Evolutionary conservation across 306 rosid species (phyloP).

Genomic region (Arachis stenosperma): DNA sequence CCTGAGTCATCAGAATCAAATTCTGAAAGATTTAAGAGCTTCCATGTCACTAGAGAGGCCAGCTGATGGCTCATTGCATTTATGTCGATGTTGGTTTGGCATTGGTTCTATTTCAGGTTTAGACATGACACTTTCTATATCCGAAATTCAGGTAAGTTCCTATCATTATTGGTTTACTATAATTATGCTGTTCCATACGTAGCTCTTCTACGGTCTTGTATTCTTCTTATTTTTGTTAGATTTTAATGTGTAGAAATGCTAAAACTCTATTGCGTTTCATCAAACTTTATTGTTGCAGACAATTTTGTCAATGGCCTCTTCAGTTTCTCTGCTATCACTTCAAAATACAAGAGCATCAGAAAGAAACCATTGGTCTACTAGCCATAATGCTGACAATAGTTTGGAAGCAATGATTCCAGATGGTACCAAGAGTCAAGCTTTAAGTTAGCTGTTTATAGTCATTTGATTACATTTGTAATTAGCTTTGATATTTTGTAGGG

Average conservation of each 20-base stretch:
- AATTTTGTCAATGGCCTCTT: slow-evolving; percentile 62
- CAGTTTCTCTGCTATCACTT: slow-evolving; percentile 58
- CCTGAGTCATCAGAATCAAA: slow-evolving; percentile 52
- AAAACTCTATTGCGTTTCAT: slow-evolving; percentile 21
- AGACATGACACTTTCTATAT: slow-evolving; percentile 69
- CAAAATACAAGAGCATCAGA: slow-evolving; percentile 45
- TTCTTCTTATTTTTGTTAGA: slow-evolving; percentile 3
- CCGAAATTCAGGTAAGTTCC: slow-evolving; percentile 68
- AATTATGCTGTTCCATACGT: slow-evolving; percentile 21
- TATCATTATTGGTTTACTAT: slow-evolving; percentile 18
- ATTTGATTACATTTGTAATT: slow-evolving; percentile 45
- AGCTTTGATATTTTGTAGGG: slow-evolving; percentile 58
- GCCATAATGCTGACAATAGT: slow-evolving; percentile 49
- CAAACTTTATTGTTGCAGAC: slow-evolving; percentile 51
- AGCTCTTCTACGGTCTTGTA: slow-evolving; percentile 6
- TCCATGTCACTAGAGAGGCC: slow-evolving; percentile 59
- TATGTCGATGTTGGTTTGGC: slow-evolving; percentile 60
- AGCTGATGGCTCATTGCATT: slow-evolving; percentile 43
- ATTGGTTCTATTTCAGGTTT: slow-evolving; percentile 65
- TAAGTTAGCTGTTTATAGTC: slow-evolving; percentile 36
- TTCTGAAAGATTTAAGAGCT: slow-evolving; percentile 65
- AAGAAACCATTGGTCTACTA: slow-evolving; percentile 44
- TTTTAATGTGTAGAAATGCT: not conserved
- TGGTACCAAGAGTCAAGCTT: slow-evolving; percentile 54
- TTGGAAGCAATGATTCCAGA: slow-evolving; percentile 71